phyloP scores from a whole-genome alignment of 78 protist species.

The Dictyostelium purpureum region DNA sequence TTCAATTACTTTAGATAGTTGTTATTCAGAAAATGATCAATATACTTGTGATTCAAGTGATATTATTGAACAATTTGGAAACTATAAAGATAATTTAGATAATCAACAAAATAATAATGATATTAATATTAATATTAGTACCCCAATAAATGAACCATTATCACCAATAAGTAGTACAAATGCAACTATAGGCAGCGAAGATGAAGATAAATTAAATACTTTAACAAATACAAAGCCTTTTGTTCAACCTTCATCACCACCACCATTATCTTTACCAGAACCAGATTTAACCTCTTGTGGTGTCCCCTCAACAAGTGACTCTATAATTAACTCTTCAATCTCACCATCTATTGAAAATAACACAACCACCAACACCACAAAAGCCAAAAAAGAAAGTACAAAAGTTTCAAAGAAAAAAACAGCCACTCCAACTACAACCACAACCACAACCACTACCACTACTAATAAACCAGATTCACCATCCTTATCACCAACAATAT shows the following conservation, averaged over 20 bases:
- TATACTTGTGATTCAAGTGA: background rate
- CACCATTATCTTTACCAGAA: constrained; percentile 66
- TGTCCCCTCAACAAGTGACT: background rate
- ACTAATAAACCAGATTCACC: background rate
- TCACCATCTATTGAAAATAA: background rate
- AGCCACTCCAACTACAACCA: background rate
- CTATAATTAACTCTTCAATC: background rate
- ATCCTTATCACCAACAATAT: background rate
- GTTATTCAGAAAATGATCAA: constrained; percentile 6
- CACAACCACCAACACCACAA: background rate
- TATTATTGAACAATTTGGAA: background rate
- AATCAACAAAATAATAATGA: background rate
- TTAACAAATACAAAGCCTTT: constrained; percentile 8
- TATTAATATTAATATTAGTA: background rate
- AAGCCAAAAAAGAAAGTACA: background rate
- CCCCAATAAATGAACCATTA: background rate
- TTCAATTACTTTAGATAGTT: background rate
- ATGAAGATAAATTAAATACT: constrained; percentile 13
- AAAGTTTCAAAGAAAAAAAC: background rate
- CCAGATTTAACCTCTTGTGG: constrained; percentile 36
- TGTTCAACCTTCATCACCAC: constrained; percentile 49
- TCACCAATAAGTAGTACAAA: constrained; percentile 8
- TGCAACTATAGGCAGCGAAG: constrained; percentile 12
- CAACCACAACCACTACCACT: background rate
- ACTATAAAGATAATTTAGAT: background rate